phyloP scores from a whole-genome alignment of 495 filamentous ascomycete genomes.

The Penicillium dipodomyicola region DNA sequence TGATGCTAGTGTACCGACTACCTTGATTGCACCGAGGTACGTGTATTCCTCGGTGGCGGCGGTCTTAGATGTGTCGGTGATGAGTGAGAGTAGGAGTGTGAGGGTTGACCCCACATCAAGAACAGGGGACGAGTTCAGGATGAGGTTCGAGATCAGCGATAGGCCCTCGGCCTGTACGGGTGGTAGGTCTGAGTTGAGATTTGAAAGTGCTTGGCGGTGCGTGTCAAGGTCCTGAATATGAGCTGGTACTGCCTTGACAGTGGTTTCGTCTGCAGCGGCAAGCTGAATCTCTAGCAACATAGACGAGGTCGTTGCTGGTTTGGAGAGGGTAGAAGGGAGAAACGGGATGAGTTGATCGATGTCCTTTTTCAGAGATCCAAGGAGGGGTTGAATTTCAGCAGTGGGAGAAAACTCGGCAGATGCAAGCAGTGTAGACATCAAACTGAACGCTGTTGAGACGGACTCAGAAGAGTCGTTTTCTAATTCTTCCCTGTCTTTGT shows the following conservation, averaged over 20 bases:
- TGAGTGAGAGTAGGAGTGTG: constrained; percentile 62
- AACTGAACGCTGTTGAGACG: constrained; percentile 58
- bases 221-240: constrained; percentile 65
- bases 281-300: constrained; percentile 57
- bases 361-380: constrained; percentile 52
- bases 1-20: constrained; percentile 63
- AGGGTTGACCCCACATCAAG: constrained; percentile 69
- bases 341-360: constrained; percentile 43
- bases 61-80: constrained; percentile 51
- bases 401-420: constrained; percentile 58
- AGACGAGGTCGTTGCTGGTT: constrained; percentile 52
- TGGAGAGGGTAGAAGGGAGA: constrained; percentile 36
- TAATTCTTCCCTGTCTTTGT: constrained; percentile 12
- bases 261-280: constrained; percentile 50
- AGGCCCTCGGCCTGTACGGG: constrained; percentile 79
- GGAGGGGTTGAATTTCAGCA: constrained; percentile 39
- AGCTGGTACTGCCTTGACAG: constrained; percentile 34
- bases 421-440: constrained; percentile 65
- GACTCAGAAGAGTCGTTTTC: constrained; percentile 52
- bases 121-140: constrained; percentile 59
- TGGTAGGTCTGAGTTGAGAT: constrained; percentile 71
- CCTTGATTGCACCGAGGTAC: constrained; percentile 67
- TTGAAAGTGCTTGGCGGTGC: constrained; percentile 67
- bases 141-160: constrained; percentile 62
- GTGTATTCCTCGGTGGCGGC: constrained; percentile 64